phyloP scores from a whole-genome alignment of 169 alveolate genomes.

The Eimeria tenella region DNA sequence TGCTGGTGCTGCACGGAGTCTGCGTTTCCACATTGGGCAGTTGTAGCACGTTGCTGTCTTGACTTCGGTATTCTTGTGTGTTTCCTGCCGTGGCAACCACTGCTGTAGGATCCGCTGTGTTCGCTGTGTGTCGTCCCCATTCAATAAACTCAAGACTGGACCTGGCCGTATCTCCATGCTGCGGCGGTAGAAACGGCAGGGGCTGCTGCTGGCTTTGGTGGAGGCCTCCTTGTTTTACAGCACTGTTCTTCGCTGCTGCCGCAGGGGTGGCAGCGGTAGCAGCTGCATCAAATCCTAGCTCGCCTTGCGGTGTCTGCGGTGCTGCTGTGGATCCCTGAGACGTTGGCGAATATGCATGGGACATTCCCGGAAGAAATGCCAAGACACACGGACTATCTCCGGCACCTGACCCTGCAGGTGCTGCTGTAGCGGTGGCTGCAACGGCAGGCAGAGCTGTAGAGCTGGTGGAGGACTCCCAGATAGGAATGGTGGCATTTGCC shows the following conservation, averaged over 20 bases:
- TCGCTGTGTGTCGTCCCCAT: conserved; percentile 13
- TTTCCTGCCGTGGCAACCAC: conserved; percentile 46
- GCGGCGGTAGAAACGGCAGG: conserved; percentile 54
- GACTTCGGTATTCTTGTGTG: not conserved
- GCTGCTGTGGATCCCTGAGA: conserved; percentile 65
- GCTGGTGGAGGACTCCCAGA: conserved; percentile 36
- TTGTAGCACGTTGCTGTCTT: not conserved
- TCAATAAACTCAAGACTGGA: not conserved
- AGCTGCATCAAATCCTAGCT: conserved; percentile 54
- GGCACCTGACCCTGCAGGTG: not conserved
- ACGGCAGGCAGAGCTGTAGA: conserved; percentile 41
- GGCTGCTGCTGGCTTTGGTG: conserved; percentile 31
- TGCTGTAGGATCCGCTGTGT: conserved; percentile 14
- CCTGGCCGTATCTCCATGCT: conserved; percentile 2
- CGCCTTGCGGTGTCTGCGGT: conserved; percentile 62
- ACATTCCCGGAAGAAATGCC: conserved; percentile 44
- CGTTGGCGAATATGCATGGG: conserved; percentile 52
- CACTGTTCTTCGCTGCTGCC: not conserved
- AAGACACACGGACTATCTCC: conserved; percentile 22
- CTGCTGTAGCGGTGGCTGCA: not conserved
- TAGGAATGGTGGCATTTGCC: conserved; percentile 11
- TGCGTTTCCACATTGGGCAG: not conserved
- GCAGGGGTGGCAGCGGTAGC: conserved; percentile 35
- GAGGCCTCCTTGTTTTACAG: not conserved
- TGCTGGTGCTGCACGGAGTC: conserved; percentile 11